These are phyloP conservation scores for Chrysochromulina tobinii DNA, from an alignment of 78 protist species.

Conservation along the genomic window DNA sequence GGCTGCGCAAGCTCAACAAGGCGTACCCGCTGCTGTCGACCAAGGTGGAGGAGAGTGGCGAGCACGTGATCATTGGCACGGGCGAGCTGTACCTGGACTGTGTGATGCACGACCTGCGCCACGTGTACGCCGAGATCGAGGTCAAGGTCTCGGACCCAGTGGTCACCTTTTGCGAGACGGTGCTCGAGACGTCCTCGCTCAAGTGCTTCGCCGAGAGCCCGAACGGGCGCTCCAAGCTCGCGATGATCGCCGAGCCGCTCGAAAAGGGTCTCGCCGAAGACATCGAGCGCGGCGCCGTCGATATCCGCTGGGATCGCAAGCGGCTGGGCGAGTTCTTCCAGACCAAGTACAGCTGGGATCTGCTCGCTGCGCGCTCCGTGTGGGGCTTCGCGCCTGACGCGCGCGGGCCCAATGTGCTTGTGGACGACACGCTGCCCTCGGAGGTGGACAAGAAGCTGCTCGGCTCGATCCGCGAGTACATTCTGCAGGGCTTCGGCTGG, in stretches of 20 bases:
- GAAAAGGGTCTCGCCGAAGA: conserved; percentile 90
- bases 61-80: conserved; percentile 94
- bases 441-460: conserved; percentile 78
- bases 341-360: conserved; percentile 92
- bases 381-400: conserved; percentile 96
- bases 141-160: conserved; percentile 95
- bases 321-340: conserved; percentile 69
- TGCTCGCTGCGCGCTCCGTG: conserved; percentile 88
- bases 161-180: conserved; percentile 92
- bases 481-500: conserved; percentile 96
- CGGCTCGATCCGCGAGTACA: conserved; percentile 40
- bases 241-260: conserved; percentile 95
- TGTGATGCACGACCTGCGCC: conserved; percentile 92
- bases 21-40: conserved; percentile 85
- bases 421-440: conserved; percentile 90
- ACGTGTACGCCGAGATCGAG: conserved; percentile 74
- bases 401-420: conserved; percentile 87
- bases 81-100: conserved; percentile 98
- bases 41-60: conserved; percentile 96
- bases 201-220: conserved; percentile 92
- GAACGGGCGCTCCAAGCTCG: conserved; percentile 84
- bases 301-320: background rate
- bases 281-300: conserved; percentile 72
- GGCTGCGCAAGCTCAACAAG: conserved; percentile 71
- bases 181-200: conserved; percentile 88